Evolutionary conservation across 768 basidiomycete genomes (phyloP), one percentile per base, ranked within the genome.

Genomic region (Calocybe gangraenosa): DNA sequence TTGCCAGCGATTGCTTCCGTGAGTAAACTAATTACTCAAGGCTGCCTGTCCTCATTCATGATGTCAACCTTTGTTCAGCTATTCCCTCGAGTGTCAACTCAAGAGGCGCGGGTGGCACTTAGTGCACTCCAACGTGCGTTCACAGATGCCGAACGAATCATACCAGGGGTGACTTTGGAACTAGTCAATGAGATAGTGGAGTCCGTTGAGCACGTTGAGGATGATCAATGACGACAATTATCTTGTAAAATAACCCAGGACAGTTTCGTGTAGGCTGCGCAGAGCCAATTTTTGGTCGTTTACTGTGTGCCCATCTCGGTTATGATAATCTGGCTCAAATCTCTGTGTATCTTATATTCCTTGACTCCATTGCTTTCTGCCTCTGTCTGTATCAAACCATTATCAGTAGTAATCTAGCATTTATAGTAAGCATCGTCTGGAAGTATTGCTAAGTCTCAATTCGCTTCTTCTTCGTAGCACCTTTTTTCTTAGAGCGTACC

Each of bases 1-100:
- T 68, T 97, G 21, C 96, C 96, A 18, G 93, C 93, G n/a, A 84
- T 98, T 56, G 90, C 93, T 35, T 94, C 91, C 50, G 95, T 97
- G 54, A 64, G 86, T 69, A 1, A 39, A 28, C 25, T 11, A 28
- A 6, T 11, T 28, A 28, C 5, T 42, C 10, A n/a, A 13, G 17
- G 18, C 40, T 25, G 43, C 31, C 42, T 44, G 34, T 13, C 18
- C 22, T 46, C 22, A 25, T n/a, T 21, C 18, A 7, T 14, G 5
- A 31, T 50, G n/a, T 32, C 34, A 6, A 5, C 25, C 5, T 14
- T 46, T 13, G 2, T 38, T 17, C 55, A 97, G 94, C 71, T 99
- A 23, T 91, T 93, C 64, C 90, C 90, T 48, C 81, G 95, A 34
- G 89, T 98, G 18, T 84, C 90, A 0, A 88, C 92, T n/a, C 86